phyloP scores from a whole-genome alignment of 805 yeast genomes.

The Ogataea glucozyma region DNA sequence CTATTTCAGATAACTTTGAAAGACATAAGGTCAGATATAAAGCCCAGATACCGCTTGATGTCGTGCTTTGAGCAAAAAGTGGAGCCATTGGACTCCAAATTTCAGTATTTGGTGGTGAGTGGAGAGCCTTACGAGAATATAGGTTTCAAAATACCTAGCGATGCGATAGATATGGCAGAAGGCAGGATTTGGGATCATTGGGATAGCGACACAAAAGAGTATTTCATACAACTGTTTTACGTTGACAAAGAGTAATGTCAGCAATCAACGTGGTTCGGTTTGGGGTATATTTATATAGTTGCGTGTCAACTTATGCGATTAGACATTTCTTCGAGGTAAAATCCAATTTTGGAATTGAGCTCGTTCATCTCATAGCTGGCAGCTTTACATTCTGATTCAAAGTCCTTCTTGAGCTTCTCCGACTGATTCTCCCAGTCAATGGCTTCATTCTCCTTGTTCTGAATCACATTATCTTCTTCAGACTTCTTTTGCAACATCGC shows the following conservation, averaged over 20 bases:
- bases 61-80: constrained; percentile 67
- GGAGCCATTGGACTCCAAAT: constrained; percentile 46
- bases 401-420: constrained; percentile 41
- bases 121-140: constrained; percentile 89
- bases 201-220: constrained; percentile 69
- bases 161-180: constrained; percentile 45
- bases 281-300: constrained; percentile 17
- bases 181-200: constrained; percentile 66
- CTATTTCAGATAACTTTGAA: constrained; percentile 61
- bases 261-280: no score
- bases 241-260: constrained; percentile 13
- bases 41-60: constrained; percentile 75
- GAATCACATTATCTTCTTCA: constrained; percentile 46
- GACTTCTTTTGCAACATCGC: constrained; percentile 50
- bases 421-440: constrained; percentile 34
- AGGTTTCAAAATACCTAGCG: constrained; percentile 70
- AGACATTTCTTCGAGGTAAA: constrained; percentile 54
- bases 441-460: constrained; percentile 21
- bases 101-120: constrained; percentile 75
- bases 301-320: constrained; percentile 24
- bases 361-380: constrained; percentile 55
- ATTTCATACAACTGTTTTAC: constrained; percentile 71
- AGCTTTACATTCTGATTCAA: constrained; percentile 53
- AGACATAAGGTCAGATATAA: constrained; percentile 42
- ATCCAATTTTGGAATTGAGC: constrained; percentile 54